A percentile compares a stretch with the other conserved stretches of the same genome.
Evolutionary conservation across 164 flowering plant species (phyloP).

Genomic region (Hamamelis virginiana): DNA sequence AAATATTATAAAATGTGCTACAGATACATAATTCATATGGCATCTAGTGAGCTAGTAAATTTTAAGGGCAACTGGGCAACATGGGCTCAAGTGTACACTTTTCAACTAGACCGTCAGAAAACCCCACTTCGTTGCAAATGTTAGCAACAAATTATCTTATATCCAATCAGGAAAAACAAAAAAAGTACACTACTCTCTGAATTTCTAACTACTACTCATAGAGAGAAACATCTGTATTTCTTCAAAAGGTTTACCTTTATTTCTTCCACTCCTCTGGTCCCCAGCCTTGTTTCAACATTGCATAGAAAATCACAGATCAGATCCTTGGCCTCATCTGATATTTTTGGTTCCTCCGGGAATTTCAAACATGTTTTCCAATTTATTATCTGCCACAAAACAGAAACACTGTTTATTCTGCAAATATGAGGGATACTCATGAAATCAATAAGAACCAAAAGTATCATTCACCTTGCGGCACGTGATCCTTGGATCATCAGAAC

Average conservation of each 20-base stretch:
- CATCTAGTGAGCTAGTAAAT: not conserved
- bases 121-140: too few species aligned
- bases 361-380: slow-evolving; percentile 89
- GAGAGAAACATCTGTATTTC: not conserved
- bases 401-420: slow-evolving; percentile 13
- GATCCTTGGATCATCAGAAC: slow-evolving; percentile 83
- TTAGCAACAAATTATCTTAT: not conserved
- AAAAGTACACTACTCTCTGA: not conserved
- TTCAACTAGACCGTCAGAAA: too few species aligned
- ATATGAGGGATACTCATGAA: not conserved
- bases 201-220: not conserved
- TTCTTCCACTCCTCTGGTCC: slow-evolving; percentile 84
- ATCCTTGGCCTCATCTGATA: slow-evolving; percentile 76
- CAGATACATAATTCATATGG: not conserved
- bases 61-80: too few species aligned
- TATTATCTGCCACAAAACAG: slow-evolving; percentile 55
- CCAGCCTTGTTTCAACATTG: slow-evolving; percentile 77
- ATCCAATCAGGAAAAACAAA: not conserved
- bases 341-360: slow-evolving; percentile 85
- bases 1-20: not conserved
- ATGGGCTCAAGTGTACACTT: too few species aligned
- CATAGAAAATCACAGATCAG: slow-evolving; percentile 78
- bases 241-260: slow-evolving; percentile 57
- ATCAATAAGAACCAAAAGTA: not conserved
- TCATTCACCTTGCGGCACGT: slow-evolving; percentile 78